phyloP scores from a whole-genome alignment of 78 protist genomes.

The Dictyostelium intermedium region DNA sequence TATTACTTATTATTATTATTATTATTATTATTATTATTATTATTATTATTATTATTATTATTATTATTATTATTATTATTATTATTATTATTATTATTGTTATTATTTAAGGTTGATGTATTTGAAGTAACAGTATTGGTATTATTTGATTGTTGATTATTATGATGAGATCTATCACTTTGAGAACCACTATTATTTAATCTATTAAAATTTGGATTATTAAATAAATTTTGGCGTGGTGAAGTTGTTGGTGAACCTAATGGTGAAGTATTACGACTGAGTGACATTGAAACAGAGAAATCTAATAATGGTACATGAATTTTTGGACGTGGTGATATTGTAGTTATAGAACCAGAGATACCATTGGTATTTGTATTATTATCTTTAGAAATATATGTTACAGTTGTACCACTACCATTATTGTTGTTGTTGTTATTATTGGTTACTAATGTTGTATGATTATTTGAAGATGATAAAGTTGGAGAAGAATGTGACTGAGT shows the following conservation, averaged over 20 bases:
- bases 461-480: background rate
- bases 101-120: background rate
- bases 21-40: no score
- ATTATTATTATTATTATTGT: background rate
- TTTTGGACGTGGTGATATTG: constrained; percentile 10
- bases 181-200: background rate
- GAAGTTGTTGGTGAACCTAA: constrained; percentile 4
- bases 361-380: background rate
- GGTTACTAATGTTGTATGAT: background rate
- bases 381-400: background rate
- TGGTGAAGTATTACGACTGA: background rate
- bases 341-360: background rate
- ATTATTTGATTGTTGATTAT: background rate
- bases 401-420: background rate
- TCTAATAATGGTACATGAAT: constrained; percentile 9
- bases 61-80: no score
- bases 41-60: background rate
- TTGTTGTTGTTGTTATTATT: background rate
- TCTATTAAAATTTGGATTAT: background rate
- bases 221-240: background rate
- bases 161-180: background rate
- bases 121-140: background rate
- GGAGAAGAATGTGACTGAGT: constrained; percentile 1
- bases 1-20: no score
- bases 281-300: background rate